phyloP scores from a whole-genome alignment of 495 filamentous ascomycete genomes.

The Schizothecium vesticola region DNA sequence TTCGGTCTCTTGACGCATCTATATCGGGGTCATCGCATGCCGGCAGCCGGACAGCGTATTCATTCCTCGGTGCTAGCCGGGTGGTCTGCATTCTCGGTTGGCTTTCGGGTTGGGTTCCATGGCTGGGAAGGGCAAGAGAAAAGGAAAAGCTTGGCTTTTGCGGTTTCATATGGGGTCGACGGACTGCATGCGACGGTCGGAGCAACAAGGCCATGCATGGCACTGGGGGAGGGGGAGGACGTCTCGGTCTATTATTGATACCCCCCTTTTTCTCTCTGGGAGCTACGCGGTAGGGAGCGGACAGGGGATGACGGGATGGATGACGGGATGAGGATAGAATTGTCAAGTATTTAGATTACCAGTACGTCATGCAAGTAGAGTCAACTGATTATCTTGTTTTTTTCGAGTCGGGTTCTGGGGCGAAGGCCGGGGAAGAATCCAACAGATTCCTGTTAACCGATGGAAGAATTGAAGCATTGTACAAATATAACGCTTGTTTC shows the following conservation, averaged over 20 bases:
- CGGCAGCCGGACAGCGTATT: background rate
- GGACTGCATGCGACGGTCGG: background rate
- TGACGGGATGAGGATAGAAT: background rate
- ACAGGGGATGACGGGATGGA: too few species aligned
- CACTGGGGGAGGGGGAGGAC: too few species aligned
- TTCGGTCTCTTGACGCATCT: background rate
- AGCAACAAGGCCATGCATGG: too few species aligned
- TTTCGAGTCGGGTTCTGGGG: background rate
- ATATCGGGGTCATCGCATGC: background rate
- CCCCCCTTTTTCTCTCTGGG: background rate
- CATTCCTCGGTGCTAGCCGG: background rate
- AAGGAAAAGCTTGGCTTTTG: background rate
- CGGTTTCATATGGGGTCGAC: background rate
- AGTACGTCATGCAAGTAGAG: background rate
- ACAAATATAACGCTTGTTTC: background rate
- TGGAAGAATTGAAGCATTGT: background rate
- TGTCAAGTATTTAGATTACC: background rate
- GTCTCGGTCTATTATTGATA: background rate
- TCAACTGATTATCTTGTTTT: background rate
- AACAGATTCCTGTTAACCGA: too few species aligned
- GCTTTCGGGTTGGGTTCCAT: background rate
- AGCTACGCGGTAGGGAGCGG: background rate
- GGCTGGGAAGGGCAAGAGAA: background rate
- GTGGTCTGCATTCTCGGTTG: background rate
- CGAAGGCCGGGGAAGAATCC: too few species aligned